Evolutionary conservation across 108 stramenopile genomes (phyloP).

Genomic region (Skeletonema grethae): DNA sequence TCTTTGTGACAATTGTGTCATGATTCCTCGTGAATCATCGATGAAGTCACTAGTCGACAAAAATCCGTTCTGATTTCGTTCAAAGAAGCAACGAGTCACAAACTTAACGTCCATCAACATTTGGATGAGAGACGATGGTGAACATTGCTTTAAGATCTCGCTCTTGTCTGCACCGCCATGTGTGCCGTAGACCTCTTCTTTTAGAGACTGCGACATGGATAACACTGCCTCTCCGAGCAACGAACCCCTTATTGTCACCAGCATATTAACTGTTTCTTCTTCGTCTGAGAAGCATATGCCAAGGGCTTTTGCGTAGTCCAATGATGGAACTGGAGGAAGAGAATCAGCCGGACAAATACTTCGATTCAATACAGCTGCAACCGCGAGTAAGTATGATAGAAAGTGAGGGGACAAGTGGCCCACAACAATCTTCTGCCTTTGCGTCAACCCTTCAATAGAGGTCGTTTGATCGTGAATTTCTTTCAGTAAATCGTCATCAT

Average conservation of each 20-base stretch:
- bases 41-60: slow-evolving; percentile 7
- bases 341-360: slow-evolving; percentile 84
- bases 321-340: slow-evolving; percentile 70
- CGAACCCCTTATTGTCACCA: slow-evolving; percentile 64
- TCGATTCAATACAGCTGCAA: slow-evolving; percentile 72
- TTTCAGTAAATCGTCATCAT: slow-evolving; percentile 32
- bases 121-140: slow-evolving; percentile 69
- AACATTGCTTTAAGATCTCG: slow-evolving; percentile 31
- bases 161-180: slow-evolving; percentile 21
- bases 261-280: slow-evolving; percentile 60
- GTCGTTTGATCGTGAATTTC: slow-evolving; percentile 27
- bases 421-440: slow-evolving; percentile 24
- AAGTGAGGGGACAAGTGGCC: slow-evolving; percentile 76
- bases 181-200: slow-evolving; percentile 13
- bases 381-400: slow-evolving; percentile 63
- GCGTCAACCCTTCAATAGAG: slow-evolving; percentile 17
- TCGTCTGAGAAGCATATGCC: slow-evolving; percentile 47
- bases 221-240: slow-evolving; percentile 56
- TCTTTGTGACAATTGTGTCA: slow-evolving; percentile 27
- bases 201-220: slow-evolving; percentile 31
- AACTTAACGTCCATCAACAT: slow-evolving; percentile 59
- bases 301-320: slow-evolving; percentile 67
- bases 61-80: slow-evolving; percentile 44
- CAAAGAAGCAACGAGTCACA: slow-evolving; percentile 51
- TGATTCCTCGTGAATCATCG: slow-evolving; percentile 31